Evolutionary conservation across 208 protist species (phyloP), one percentile per base, ranked within the genome.

Genomic region (Leishmania lainsoni): DNA sequence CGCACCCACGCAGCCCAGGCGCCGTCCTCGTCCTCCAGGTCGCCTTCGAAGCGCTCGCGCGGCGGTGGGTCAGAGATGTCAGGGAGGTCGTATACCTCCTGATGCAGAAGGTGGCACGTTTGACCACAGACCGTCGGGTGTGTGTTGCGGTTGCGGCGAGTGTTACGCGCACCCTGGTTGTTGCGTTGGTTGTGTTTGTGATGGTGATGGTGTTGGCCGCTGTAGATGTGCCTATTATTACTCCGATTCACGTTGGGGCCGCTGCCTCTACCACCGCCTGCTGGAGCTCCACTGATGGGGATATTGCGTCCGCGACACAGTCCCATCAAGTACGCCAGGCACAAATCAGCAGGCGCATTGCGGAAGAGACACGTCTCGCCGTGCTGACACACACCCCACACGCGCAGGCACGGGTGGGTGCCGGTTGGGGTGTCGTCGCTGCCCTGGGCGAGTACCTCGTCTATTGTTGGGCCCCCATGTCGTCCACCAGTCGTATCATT

Each of bases 241-340:
- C 26, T 56, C 39, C 71, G 49, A 20, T 61, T 59, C 20, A 17
- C 52, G 5, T n/a, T 51, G 58, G 26, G 52, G n/a, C 73, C 56
- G 56, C 65, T 42, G 45, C 76, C 58, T 5, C 77, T 39, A 49
- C 84, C 71, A 45, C 48, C 73, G 26, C 71, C 65, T 39, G 61
- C 69, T 35, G 72, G 71, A 35, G 29, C 51, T 5, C 61, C 51
- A 54, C 26, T 70, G 45, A 81, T 58, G 52, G 81, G 75, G 20
- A 16, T 45, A 71, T 81, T 72, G 68, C 83, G 75, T 0, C 86
- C 85, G 9, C 66, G 26, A 65, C 93, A 96, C 22, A 97, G 82
- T 39, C 93, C 93, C 92, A 97, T 95, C 65, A 97, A 65, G 76
- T 93, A 93, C 32, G 85, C 91, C 20, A 97, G 72, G 69, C 91